These are phyloP conservation scores for Aspergillus bombycis DNA, from an alignment of 2,329 filamentous ascomycete genomes.

Conservation along the genomic window DNA sequence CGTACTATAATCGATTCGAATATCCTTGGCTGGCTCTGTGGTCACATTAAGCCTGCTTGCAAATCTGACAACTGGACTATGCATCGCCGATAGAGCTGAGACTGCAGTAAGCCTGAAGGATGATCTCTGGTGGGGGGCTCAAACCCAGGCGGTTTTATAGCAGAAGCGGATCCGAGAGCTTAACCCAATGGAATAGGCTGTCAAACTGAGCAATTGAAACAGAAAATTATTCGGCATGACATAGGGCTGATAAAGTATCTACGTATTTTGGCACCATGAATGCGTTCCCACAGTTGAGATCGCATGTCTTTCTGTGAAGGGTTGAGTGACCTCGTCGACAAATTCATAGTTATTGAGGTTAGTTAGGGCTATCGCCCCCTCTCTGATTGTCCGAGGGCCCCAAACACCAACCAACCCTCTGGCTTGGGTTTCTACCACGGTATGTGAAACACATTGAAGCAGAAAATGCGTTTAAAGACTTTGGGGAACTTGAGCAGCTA, in stretches of 20 bases:
- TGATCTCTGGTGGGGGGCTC: neutral
- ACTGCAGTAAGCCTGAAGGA: neutral
- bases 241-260: neutral
- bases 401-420: neutral
- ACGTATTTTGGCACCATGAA: neutral
- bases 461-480: no score
- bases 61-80: neutral
- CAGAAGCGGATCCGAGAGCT: neutral
- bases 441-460: no score
- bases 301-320: neutral
- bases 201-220: neutral
- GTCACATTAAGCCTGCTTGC: neutral
- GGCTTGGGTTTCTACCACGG: neutral
- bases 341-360: neutral
- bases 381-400: neutral
- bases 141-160: neutral
- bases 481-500: neutral
- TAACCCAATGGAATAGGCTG: neutral
- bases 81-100: neutral
- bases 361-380: neutral
- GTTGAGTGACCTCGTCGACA: neutral
- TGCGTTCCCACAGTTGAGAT: no score
- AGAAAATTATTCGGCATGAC: neutral
- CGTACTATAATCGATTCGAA: neutral
- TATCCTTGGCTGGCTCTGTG: neutral